These are phyloP conservation scores for Arachis hypogaea DNA, from an alignment of 306 rosid genomes.

Conservation along the genomic window DNA sequence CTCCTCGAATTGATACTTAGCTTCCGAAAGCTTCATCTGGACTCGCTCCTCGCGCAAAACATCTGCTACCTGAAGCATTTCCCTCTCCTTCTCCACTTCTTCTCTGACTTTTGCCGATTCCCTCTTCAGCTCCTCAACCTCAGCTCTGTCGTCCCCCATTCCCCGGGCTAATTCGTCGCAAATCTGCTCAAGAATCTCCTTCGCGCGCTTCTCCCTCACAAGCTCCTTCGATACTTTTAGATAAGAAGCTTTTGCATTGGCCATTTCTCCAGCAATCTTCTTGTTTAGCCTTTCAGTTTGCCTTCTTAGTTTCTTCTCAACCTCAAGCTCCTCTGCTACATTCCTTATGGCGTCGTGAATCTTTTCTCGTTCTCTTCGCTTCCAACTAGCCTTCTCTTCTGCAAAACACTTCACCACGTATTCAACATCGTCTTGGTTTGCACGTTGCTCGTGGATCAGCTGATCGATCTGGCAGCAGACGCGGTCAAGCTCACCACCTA, in stretches of 20 bases:
- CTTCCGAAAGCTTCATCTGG: slow-evolving; percentile 97
- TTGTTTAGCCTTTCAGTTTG: slow-evolving; percentile 83
- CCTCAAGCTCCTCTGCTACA: slow-evolving; percentile 68
- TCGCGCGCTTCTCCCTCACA: slow-evolving; percentile 82
- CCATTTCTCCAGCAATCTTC: slow-evolving; percentile 78
- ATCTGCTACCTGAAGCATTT: slow-evolving; percentile 93
- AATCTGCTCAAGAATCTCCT: slow-evolving; percentile 78
- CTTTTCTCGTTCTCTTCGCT: slow-evolving; percentile 69
- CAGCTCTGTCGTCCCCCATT: slow-evolving; percentile 81
- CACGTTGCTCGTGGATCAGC: slow-evolving; percentile 56
- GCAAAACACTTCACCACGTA: slow-evolving; percentile 58
- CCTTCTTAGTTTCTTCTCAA: slow-evolving; percentile 79
- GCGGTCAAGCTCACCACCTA: slow-evolving; percentile 70
- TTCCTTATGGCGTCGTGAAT: slow-evolving; percentile 55
- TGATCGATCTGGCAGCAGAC: slow-evolving; percentile 64
- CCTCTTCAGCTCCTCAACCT: slow-evolving; percentile 78
- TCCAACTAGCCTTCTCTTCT: slow-evolving; percentile 83
- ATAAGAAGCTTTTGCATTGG: slow-evolving; percentile 56
- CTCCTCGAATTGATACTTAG: slow-evolving; percentile 87
- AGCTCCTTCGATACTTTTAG: slow-evolving; percentile 64
- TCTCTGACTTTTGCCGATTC: slow-evolving; percentile 74
- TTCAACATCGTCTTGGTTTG: slow-evolving; percentile 55
- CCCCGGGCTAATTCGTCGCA: slow-evolving; percentile 84
- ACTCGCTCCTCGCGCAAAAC: slow-evolving; percentile 89
- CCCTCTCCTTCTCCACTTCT: slow-evolving; percentile 89